These are phyloP conservation scores for Beauveria pseudobassiana DNA, from an alignment of 2,329 filamentous ascomycete species.

Conservation along the genomic window DNA sequence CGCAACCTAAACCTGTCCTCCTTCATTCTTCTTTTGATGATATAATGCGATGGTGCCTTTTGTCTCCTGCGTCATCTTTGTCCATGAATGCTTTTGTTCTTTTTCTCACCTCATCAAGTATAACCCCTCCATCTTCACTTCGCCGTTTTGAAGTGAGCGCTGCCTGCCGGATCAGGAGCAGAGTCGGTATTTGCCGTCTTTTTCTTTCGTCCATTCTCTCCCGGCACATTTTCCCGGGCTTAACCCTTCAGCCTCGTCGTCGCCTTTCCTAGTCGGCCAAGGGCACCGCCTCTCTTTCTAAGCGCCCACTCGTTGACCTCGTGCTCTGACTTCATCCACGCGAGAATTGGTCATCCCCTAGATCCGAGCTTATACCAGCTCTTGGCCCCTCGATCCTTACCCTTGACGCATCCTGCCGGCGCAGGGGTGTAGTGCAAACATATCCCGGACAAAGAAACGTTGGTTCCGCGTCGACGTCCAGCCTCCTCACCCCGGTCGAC, in stretches of 20 bases:
- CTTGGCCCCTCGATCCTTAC: conserved; percentile 6
- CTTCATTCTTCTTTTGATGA: conserved; percentile 10
- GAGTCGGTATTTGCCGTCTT: not conserved
- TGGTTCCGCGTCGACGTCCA: conserved; percentile 4
- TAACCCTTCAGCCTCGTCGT: not conserved
- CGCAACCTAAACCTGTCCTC: conserved; percentile 8
- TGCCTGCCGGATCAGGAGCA: conserved; percentile 10
- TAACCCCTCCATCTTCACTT: conserved; percentile 3
- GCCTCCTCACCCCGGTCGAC: conserved; percentile 5
- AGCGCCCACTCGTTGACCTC: conserved; percentile 5
- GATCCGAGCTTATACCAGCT: conserved; percentile 3
- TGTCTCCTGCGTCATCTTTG: conserved; percentile 11
- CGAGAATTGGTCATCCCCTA: not conserved
- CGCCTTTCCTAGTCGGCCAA: not conserved
- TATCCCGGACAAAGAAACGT: conserved; percentile 7
- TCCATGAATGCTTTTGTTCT: conserved; percentile 13
- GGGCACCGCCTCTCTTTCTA: not conserved
- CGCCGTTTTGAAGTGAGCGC: conserved; percentile 1
- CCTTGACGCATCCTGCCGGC: not conserved
- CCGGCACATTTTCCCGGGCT: not conserved
- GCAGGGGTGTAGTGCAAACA: conserved; percentile 10
- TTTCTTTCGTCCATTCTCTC: not conserved
- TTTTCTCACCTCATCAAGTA: not conserved
- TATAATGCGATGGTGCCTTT: conserved; percentile 12
- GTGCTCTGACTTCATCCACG: not conserved